Evolutionary conservation across 192 early-diverging fungal species (phyloP), one percentile per base, ranked within the genome.

Genomic region (Rhizoclosmatium sp.): DNA sequence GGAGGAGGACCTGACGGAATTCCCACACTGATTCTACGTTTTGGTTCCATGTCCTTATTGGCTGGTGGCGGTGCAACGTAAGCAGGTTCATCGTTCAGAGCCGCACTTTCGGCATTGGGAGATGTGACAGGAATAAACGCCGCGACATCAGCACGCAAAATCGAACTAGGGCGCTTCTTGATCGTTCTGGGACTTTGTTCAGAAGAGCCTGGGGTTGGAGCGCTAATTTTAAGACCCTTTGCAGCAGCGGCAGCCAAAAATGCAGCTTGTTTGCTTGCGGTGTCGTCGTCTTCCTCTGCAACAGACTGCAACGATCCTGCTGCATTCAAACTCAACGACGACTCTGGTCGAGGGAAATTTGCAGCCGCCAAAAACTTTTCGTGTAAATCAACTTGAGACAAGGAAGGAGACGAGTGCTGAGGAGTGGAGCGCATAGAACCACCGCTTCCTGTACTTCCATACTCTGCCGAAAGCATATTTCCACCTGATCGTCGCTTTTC

Each of bases 401-500:
- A 41, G 21, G 68, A 58, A 3, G 68, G 68, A 12, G 77, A 71
- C 56, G 77, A 49, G 10, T 39, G 21, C 4, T 41, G 4, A 12
- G 67, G 44, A 44, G 47, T 21, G 39, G 21, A 21, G 0, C 39
- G 51, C 23, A 21, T 10, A 46, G 39, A 71, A n/a, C 40, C 31
- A 23, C 69, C 14, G 39, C 51, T 56, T n/a, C 51, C 54, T 23
- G 48, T 49, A 58, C 48, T 56, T 66, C 44, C 45, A 19, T 9
- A 56, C 12, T 39, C 3, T 10, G 4, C 19, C 31, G 68, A 60
- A 71, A 49, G 23, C 23, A n/a, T 10, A 69, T 48, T 39, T 12
- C 56, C 41, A 10, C 75, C 58, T 46, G 51, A 65, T 42, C 85
- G 49, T 40, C 85, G 61, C 83, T 84, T 84, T 74, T 87, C 85